These are phyloP conservation scores for Mucor saturninus DNA, from an alignment of 371 early-diverging fungal species.

Conservation along the genomic window DNA sequence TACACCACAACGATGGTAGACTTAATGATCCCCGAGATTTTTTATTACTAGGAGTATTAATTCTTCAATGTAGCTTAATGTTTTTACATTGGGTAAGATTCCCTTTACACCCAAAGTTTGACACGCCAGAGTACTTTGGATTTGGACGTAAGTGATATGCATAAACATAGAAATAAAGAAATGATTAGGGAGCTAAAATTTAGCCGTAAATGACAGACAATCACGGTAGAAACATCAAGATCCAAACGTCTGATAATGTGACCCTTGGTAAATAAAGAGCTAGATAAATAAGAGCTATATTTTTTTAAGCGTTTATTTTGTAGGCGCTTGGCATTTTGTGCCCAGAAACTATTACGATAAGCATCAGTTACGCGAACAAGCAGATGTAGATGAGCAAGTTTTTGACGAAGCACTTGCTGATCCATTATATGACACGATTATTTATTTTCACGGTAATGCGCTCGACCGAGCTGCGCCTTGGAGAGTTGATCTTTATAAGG, in stretches of 20 bases:
- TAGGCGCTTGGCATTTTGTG: constrained; percentile 52
- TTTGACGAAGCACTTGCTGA: constrained; percentile 40
- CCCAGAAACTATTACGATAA: constrained; percentile 38
- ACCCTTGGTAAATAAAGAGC: constrained; percentile 36
- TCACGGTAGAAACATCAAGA: constrained; percentile 38
- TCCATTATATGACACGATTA: constrained; percentile 35
- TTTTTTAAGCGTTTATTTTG: constrained; percentile 5
- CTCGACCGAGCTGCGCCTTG: constrained; percentile 50
- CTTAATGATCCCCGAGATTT: neutral
- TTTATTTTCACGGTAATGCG: constrained; percentile 57
- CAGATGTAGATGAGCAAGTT: constrained; percentile 5
- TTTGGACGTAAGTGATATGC: constrained; percentile 43
- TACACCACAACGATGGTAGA: constrained; percentile 44
- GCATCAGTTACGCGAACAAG: constrained; percentile 27
- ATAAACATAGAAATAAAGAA: neutral
- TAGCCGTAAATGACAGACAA: constrained; percentile 31
- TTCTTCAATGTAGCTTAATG: constrained; percentile 29
- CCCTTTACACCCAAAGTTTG: constrained; percentile 32
- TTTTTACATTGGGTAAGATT: constrained; percentile 45
- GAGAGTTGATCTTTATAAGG: constrained; percentile 52
- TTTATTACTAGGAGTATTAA: neutral
- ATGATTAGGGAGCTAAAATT: neutral
- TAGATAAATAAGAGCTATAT: neutral
- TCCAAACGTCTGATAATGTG: constrained; percentile 44
- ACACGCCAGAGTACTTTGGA: constrained; percentile 46